Conservation (phyloP, 345 rosid species). For the Eutrema japonicum region DNA sequence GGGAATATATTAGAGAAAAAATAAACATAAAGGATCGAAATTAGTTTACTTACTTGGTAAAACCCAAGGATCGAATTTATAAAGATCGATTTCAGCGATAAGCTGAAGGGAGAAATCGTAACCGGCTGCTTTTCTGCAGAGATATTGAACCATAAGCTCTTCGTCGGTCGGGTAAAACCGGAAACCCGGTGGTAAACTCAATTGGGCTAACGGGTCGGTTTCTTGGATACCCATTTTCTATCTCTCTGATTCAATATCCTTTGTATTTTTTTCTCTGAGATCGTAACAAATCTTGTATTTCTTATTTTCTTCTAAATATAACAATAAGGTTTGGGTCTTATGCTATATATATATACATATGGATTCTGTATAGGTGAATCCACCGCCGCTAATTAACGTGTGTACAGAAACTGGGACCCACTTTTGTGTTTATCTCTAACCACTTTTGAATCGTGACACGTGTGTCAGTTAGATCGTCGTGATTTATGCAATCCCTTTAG, state of each 20-base stretch:
- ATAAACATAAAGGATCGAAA: not conserved
- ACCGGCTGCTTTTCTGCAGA: constrained; percentile 84
- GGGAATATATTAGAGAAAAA: not conserved
- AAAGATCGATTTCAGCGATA: constrained; percentile 85
- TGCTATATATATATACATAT: not conserved
- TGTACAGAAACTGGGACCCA: constrained; percentile 36
- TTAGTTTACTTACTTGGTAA: constrained; percentile 64
- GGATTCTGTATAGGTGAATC: constrained; percentile 21
- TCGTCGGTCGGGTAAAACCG: constrained; percentile 95
- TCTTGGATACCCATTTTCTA: constrained; percentile 66
- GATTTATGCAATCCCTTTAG: constrained; percentile 35
- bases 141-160: constrained; percentile 87
- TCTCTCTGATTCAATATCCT: not conserved
- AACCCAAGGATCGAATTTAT: constrained; percentile 92
- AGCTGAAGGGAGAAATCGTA: constrained; percentile 65
- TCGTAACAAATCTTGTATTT: not conserved
- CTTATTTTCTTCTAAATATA: not conserved
- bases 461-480: constrained; percentile 36
- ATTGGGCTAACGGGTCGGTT: constrained; percentile 71
- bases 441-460: constrained; percentile 34
- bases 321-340: constrained; percentile 28
- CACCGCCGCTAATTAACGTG: constrained; percentile 40
- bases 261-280: not conserved
- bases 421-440: constrained; percentile 37
- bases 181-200: constrained; percentile 95